Conservation (phyloP, 352 stramenopile species). For the Pythium graminicola region DNA sequence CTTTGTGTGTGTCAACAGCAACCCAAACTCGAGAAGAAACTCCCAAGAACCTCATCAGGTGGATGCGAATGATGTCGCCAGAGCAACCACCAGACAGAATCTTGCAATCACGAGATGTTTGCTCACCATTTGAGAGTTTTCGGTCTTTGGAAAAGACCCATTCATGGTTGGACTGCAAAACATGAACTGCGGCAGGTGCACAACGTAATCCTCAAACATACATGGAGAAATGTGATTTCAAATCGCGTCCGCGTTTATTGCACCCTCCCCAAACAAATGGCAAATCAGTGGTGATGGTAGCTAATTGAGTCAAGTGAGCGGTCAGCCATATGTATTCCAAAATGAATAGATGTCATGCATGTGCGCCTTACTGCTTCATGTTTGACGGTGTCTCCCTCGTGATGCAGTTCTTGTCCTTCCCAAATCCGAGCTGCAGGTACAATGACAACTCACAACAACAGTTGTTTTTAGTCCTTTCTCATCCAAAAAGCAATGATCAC, state of each 20-base stretch:
- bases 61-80: background rate
- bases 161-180: too few relatives aligned
- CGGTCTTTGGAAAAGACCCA: too few relatives aligned
- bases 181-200: too few relatives aligned
- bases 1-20: too few relatives aligned
- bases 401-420: background rate
- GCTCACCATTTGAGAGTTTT: too few relatives aligned
- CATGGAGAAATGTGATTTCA: too few relatives aligned
- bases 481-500: conserved; percentile 1
- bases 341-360: background rate
- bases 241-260: too few relatives aligned
- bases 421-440: background rate
- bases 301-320: background rate
- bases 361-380: background rate
- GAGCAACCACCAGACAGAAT: too few relatives aligned
- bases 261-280: background rate
- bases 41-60: too few relatives aligned
- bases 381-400: background rate
- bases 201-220: too few relatives aligned
- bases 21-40: too few relatives aligned
- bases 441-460: conserved; percentile 12
- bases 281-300: background rate
- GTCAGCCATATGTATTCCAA: conserved; percentile 4
- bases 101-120: too few relatives aligned
- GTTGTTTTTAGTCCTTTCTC: conserved; percentile 9